Conservation (phyloP, 305 asterid genomes). For the Fraxinus dipetala region DNA sequence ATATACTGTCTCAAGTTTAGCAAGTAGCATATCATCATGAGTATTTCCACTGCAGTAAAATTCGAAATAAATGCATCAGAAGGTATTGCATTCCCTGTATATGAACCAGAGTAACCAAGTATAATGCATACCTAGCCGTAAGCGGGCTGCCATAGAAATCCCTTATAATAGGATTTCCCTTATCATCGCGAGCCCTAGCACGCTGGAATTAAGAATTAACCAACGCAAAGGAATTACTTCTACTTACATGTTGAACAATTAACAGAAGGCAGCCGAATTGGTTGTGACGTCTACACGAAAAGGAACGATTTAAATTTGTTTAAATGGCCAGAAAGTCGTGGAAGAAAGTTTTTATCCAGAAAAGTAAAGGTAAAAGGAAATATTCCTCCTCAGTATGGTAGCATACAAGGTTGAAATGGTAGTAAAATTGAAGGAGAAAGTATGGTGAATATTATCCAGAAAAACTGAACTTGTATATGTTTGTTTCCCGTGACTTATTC, state of each 20-base stretch:
- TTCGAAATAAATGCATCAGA: constrained; percentile 4
- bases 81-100: constrained; percentile 11
- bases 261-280: background rate
- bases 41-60: constrained; percentile 74
- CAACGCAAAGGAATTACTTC: constrained; percentile 17
- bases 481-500: background rate
- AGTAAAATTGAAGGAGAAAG: background rate
- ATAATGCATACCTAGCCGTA: constrained; percentile 70
- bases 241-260: background rate
- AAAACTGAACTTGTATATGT: background rate
- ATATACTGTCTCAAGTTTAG: constrained; percentile 83
- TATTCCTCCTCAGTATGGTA: background rate
- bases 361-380: background rate
- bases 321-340: background rate
- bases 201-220: constrained; percentile 42
- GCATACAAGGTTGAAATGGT: background rate
- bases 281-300: background rate
- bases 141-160: constrained; percentile 91
- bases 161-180: constrained; percentile 74
- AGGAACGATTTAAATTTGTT: background rate
- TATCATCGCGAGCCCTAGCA: constrained; percentile 83
- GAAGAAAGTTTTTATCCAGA: background rate
- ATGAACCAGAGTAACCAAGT: constrained; percentile 7
- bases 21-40: constrained; percentile 82
- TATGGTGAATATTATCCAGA: background rate